phyloP scores from a whole-genome alignment of 371 early-diverging fungal species.

The Mortierella sp. region DNA sequence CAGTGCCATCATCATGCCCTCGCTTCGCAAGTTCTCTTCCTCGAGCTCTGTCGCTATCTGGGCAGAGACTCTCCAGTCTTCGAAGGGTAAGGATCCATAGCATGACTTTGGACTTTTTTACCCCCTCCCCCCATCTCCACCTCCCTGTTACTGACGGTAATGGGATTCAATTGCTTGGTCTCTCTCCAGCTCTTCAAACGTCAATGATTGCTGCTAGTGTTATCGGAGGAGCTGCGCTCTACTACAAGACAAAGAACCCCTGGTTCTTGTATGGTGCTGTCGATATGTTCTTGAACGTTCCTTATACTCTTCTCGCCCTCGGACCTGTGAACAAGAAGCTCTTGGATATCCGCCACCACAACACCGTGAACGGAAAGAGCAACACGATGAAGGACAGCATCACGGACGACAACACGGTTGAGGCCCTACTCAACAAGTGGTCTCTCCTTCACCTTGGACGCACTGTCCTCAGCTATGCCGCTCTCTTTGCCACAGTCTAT shows the following conservation, averaged over 20 bases:
- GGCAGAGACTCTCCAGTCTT: conserved; percentile 19
- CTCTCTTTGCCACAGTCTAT: conserved; percentile 31
- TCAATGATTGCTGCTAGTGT: conserved; percentile 9
- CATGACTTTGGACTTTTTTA: background rate
- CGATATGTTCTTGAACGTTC: conserved; percentile 22
- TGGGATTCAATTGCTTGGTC: background rate
- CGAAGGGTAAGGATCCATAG: conserved; percentile 16
- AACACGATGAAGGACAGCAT: conserved; percentile 36
- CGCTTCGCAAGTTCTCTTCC: conserved; percentile 49
- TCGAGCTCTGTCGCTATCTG: conserved; percentile 43
- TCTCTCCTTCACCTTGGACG: conserved; percentile 31
- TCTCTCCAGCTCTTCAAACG: conserved; percentile 19
- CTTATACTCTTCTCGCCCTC: conserved; percentile 20
- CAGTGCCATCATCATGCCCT: conserved; percentile 43
- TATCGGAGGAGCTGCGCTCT: conserved; percentile 22
- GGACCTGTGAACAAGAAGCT: conserved; percentile 34
- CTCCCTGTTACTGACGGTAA: background rate
- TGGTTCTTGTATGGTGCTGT: conserved; percentile 37
- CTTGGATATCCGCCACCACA: conserved; percentile 34
- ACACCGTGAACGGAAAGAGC: conserved; percentile 34
- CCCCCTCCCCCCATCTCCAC: background rate
- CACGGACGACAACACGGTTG: conserved; percentile 17
- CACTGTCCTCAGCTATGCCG: conserved; percentile 22
- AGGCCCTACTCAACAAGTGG: conserved; percentile 35
- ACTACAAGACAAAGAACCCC: conserved; percentile 43